Base-by-base conservation (phyloP, 2,329 filamentous ascomycete genomes). In the Graphium sp. region DNA sequence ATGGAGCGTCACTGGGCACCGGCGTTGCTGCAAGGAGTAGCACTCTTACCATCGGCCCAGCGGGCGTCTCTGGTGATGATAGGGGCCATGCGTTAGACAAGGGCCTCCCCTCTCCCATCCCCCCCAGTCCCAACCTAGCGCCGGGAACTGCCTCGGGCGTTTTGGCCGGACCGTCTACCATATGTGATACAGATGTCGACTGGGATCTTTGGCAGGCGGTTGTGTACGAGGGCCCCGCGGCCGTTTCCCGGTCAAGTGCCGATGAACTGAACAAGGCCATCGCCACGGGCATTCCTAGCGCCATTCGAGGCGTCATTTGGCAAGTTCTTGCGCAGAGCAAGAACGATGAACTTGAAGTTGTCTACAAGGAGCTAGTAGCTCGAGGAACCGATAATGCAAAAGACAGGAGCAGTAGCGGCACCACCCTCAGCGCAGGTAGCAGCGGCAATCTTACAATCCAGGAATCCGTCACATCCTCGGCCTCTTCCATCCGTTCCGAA, bases 121-220 rank as follows among this genome's bases (percentile, higher is more conserved):
- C 62, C 4, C 64, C 82, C 11, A 81, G 82, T 39, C 62, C 66
- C 4, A 72, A 65, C 32, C 58, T 94, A 24, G 74, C 83, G 1
- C 85, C 85, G 0, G 85, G 85, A 2, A 94, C 85, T 2, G 83
- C 78, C 6, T 75, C 82, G 8, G 85, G 87, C 5, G 71, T 85
- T 23, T 75, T 75, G 15, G 73, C 75, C 14, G 80, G 80, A 2
- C 79, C 78, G 7, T 75, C 81, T 4, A 71, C 74, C 14, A 63
- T 74, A 36, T 54, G 57, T 10, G 80, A 85, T 42, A 60, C 62
- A 11, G 75, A 81, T 15, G 89, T 98, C n/a, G 84, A 98, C 46
- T 98, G 89, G 89, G 89, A 98, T 50, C 57, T 98, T 22, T 98
- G 89, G 89, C 87, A 98, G 47, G 73, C 79, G 15, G 78, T 98